Base-by-base conservation (phyloP, 2,329 filamentous ascomycete species). In the Fusarium marasasianum region DNA sequence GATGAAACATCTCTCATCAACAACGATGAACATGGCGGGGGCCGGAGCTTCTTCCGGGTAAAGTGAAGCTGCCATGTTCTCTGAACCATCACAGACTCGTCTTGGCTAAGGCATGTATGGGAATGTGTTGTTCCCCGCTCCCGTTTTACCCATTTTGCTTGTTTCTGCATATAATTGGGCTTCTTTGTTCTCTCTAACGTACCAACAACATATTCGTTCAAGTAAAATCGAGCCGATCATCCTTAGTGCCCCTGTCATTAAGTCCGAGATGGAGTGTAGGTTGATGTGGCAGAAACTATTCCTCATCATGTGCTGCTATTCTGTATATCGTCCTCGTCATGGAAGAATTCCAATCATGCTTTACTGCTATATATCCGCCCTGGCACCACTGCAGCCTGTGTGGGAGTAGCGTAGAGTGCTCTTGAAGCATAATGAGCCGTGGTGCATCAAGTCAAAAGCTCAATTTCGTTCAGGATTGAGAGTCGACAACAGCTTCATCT, bases 291-390 rank as follows among this genome's bases (percentile, higher is more conserved):
- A 60, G 69, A 64, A 56, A 51, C 33, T 56, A 44, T 56, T 38
- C 41, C 44, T 51, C 47, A 53, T 63, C 63, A 74, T 74, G 66
- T 73, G 48, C 59, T 48, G 12, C 29, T 37, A 29, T 55, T 18
- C 8, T 20, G 11, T 37, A 55, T 44, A 66, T 68, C 38, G 62
- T 64, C 48, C 43, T 69, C 68, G 65, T 67, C 63, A 74, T 64
- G 59, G 26, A 31, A n/a, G 51, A 59, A 20, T 58, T 22, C 38
- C 35, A 33, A 38, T 29, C 14, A 26, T 14, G 17, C n/a, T n/a
- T 31, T 10, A n/a, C n/a, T 55, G 12, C 20, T 31, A 31, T 43
- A 29, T 55, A 55, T 41, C 51, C 26, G 8, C 24, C 3, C 22
- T 18, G 51, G 20, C n/a, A 50, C 33, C 29, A 26, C n/a, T 8